phyloP scores from a whole-genome alignment of 2,329 filamentous ascomycete species.

The Paraphoma chrysanthemicola region DNA sequence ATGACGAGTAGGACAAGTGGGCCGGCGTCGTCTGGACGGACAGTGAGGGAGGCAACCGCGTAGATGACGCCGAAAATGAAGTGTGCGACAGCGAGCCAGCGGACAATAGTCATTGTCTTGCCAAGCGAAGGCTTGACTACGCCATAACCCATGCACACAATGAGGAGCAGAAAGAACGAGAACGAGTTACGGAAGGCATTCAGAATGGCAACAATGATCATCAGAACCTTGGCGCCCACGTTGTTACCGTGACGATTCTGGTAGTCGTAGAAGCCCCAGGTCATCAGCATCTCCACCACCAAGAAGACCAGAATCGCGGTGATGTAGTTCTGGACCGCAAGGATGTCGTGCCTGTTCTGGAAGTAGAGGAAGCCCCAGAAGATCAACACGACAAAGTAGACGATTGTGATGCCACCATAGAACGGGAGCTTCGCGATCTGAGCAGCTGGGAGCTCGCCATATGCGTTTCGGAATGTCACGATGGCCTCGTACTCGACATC shows the following conservation, averaged over 20 bases:
- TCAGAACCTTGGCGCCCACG: conserved; percentile 79
- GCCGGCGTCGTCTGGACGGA: conserved; percentile 88
- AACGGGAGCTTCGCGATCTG: conserved; percentile 98
- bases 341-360: conserved; percentile 89
- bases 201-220: conserved; percentile 89
- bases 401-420: conserved; percentile 91
- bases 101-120: conserved; percentile 91
- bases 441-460: conserved; percentile 91
- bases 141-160: conserved; percentile 99
- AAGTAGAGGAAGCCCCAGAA: conserved; percentile 97
- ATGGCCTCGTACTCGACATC: conserved; percentile 76
- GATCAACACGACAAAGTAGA: conserved; percentile 85
- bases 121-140: conserved; percentile 94
- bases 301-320: conserved; percentile 95
- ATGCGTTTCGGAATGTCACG: conserved; percentile 93
- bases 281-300: conserved; percentile 95
- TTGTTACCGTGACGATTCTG: conserved; percentile 90
- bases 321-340: conserved; percentile 98
- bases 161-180: conserved; percentile 95
- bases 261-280: conserved; percentile 98
- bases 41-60: conserved; percentile 83
- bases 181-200: conserved; percentile 97
- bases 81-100: conserved; percentile 87
- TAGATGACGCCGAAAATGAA: conserved; percentile 96
- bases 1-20: conserved; percentile 93